Evolutionary conservation across 202 grass and related monocot genomes (phyloP), one percentile per base, ranked within the genome.

Genomic region (Setaria viridis): DNA sequence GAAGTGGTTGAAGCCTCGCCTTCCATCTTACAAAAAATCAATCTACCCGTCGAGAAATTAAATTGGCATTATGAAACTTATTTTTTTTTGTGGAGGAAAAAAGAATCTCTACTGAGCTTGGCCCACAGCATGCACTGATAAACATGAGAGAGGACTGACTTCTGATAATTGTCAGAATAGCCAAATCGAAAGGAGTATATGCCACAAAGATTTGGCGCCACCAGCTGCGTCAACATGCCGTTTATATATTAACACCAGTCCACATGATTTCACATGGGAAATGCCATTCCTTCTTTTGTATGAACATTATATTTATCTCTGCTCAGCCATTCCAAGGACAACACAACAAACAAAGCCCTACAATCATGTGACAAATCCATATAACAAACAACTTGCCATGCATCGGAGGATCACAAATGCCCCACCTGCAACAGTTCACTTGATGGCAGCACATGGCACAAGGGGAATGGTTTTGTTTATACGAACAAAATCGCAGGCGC

Each of bases 181-280:
- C 12, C 25, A 21, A 21, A 63, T n/a, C 17, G 30, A 47, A 50
- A 65, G 4, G 35, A 72, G 46, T 10, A 78, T 68, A 86, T 79
- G 64, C 37, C 39, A 69, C 86, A 73, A 81, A 80, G 72, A 88
- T 88, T 86, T 88, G 67, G 72, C 53, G 37, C 29, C 39, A 69
- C 19, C 67, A 33, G 81, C 67, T 4, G 78, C 21, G 66, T 73
- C 84, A 83, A 87, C 72, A 49, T 72, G 56, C 37, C 49, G 56
- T 64, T 66, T 76, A 33, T 75, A 30, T n/a, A 66, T 51, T 62
- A 42, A 51, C 76, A 73, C 46, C 9, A 68, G 41, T 66, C 2
- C 70, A 76, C 76, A 78, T 84, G 90, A 76, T 82, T 86, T 86
- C 87, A 80, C 87, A 89, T 89, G 90, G 79, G 74, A 80, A 70